These are phyloP conservation scores for Ustilago nuda DNA, from an alignment of 1,284 basidiomycete genomes.

Conservation along the genomic window DNA sequence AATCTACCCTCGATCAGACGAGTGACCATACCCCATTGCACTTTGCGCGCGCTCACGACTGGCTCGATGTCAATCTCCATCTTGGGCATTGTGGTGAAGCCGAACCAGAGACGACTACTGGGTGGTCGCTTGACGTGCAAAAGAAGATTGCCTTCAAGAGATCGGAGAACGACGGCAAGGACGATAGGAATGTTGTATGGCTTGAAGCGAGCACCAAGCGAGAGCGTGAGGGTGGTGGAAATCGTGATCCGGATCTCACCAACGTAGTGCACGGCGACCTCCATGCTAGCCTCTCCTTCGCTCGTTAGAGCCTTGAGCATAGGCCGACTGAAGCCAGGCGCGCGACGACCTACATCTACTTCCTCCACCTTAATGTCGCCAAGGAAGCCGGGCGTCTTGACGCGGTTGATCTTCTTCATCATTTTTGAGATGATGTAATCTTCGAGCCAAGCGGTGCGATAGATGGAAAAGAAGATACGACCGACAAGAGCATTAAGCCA, in stretches of 20 bases:
- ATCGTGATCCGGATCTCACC: constrained; percentile 90
- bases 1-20: constrained; percentile 88
- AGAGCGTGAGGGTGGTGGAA: constrained; percentile 86
- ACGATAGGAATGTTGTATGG: constrained; percentile 89
- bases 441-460: constrained; percentile 84
- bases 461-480: constrained; percentile 90
- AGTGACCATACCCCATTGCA: constrained; percentile 91
- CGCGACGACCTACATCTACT: constrained; percentile 85
- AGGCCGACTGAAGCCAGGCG: constrained; percentile 79
- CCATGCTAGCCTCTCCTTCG: constrained; percentile 89
- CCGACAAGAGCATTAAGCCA: constrained; percentile 96
- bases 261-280: constrained; percentile 83
- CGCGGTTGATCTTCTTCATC: constrained; percentile 91
- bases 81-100: constrained; percentile 90
- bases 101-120: constrained; percentile 95
- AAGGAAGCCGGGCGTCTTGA: constrained; percentile 87
- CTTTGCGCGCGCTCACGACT: constrained; percentile 88
- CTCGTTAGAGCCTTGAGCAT: constrained; percentile 96
- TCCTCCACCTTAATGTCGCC: constrained; percentile 86
- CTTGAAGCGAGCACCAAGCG: constrained; percentile 78
- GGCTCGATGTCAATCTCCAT: constrained; percentile 91
- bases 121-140: constrained; percentile 95
- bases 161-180: constrained; percentile 83
- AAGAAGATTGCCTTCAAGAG: constrained; percentile 89
- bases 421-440: constrained; percentile 85